Evolutionary conservation across 306 rosid species (phyloP).

Genomic region (Vachellia pachyceras): DNA sequence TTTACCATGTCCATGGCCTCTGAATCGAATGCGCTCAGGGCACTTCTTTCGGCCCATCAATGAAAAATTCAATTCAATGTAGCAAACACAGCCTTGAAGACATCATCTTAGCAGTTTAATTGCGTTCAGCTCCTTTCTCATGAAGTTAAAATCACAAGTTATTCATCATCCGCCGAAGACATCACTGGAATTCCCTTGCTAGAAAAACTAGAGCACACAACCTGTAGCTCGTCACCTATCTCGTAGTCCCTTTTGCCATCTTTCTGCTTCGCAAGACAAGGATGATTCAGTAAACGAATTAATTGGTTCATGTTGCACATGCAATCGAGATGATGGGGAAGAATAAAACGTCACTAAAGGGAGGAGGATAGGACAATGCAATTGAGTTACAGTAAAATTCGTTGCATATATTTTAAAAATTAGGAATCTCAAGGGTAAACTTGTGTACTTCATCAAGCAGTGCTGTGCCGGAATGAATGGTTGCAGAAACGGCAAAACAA

Average conservation of each 20-base stretch:
- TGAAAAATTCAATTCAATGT: neutral
- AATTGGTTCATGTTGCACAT: conserved; percentile 1
- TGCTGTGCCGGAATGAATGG: conserved; percentile 5
- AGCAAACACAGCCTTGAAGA: conserved; percentile 25
- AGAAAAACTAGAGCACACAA: conserved; percentile 73
- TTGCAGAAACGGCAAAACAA: conserved; percentile 13
- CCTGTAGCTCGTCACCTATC: conserved; percentile 69
- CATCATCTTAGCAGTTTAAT: conserved; percentile 28
- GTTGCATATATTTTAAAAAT: neutral
- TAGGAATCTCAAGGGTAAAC: neutral
- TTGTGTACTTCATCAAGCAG: conserved; percentile 1
- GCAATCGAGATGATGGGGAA: neutral
- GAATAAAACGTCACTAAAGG: neutral
- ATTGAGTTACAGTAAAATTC: neutral
- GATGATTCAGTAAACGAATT: conserved; percentile 20
- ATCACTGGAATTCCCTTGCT: conserved; percentile 78
- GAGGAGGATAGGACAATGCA: conserved; percentile 7
- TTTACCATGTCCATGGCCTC: neutral
- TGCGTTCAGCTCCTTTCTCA: conserved; percentile 1
- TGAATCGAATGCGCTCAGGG: neutral
- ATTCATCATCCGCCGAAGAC: conserved; percentile 59
- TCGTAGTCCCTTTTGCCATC: conserved; percentile 47
- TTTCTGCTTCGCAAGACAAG: conserved; percentile 56
- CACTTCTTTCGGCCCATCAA: neutral
- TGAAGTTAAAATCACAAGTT: conserved; percentile 32